Evolutionary conservation across 768 basidiomycete genomes (phyloP).

Genomic region (Pisolithus albus): DNA sequence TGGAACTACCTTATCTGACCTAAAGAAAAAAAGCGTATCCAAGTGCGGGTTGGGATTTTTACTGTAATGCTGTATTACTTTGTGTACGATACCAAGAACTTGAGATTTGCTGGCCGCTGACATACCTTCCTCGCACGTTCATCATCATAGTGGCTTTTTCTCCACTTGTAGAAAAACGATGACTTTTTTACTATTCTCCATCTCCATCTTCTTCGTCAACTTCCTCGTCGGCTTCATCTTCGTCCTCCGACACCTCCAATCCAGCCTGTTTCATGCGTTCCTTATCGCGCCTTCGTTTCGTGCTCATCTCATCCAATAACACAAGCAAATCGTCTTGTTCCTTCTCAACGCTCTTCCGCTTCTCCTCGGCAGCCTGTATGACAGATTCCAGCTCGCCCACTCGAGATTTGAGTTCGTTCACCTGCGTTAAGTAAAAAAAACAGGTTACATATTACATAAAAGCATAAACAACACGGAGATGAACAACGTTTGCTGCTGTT

Average conservation of each 20-base stretch:
- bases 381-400: conserved; percentile 40
- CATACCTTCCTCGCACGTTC: no score
- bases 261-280: conserved; percentile 62
- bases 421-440: no score
- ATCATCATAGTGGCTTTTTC: no score
- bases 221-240: conserved; percentile 64
- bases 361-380: conserved; percentile 49
- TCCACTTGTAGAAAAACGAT: no score
- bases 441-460: not conserved
- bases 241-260: conserved; percentile 89
- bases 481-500: not conserved
- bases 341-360: conserved; percentile 80
- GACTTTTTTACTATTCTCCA: conserved; percentile 2
- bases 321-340: conserved; percentile 97
- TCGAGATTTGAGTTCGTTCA: conserved; percentile 40
- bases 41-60: no score
- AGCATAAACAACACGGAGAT: conserved; percentile 1
- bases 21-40: no score
- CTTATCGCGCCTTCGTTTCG: conserved; percentile 84
- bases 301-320: conserved; percentile 83
- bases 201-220: conserved; percentile 33
- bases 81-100: no score
- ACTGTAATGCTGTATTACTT: no score
- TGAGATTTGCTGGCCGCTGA: no score
- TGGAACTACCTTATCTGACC: no score